These are phyloP conservation scores for Xylariaceae sp. DNA, from an alignment of 2,329 filamentous ascomycete genomes.

Conservation along the genomic window DNA sequence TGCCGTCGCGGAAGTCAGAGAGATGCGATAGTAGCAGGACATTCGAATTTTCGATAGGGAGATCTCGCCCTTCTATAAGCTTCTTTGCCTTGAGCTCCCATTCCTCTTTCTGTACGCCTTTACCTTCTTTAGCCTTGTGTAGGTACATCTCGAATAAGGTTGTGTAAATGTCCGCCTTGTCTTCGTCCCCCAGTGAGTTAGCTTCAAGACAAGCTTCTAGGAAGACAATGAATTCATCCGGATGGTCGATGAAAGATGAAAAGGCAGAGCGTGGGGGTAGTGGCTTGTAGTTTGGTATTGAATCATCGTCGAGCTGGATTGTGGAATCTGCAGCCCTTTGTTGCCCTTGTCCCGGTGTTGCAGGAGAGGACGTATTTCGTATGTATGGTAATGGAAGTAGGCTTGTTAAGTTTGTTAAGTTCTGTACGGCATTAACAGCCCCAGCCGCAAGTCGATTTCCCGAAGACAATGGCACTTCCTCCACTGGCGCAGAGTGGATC, in stretches of 20 bases:
- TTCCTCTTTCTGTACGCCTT: slow-evolving; percentile 61
- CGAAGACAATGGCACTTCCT: slow-evolving; percentile 35
- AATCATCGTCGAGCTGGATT: slow-evolving; percentile 44
- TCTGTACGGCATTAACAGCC: slow-evolving; percentile 73
- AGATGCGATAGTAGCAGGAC: slow-evolving; percentile 89
- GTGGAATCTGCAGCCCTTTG: slow-evolving; percentile 52
- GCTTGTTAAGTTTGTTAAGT: slow-evolving; percentile 78
- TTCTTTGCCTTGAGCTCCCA: slow-evolving; percentile 92
- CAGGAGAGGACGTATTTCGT: slow-evolving; percentile 59
- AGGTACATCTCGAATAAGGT: slow-evolving; percentile 98
- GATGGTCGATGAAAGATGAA: slow-evolving; percentile 92
- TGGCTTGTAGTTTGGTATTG: slow-evolving; percentile 62
- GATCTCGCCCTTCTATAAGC: slow-evolving; percentile 75
- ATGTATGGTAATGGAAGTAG: slow-evolving; percentile 84
- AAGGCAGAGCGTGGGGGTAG: slow-evolving; percentile 87
- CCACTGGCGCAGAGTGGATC: slow-evolving; percentile 47
- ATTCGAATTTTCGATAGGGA: slow-evolving; percentile 90
- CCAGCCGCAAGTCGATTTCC: slow-evolving; percentile 48
- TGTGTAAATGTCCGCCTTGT: slow-evolving; percentile 84
- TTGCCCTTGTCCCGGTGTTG: slow-evolving; percentile 46
- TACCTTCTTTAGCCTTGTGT: slow-evolving; percentile 76
- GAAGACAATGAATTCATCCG: slow-evolving; percentile 87
- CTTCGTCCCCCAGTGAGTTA: slow-evolving; percentile 63
- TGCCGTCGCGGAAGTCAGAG: slow-evolving; percentile 84
- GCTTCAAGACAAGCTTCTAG: slow-evolving; percentile 82